Base-by-base conservation (phyloP, 306 rosid species). In the Oemleria cerasiformis region DNA sequence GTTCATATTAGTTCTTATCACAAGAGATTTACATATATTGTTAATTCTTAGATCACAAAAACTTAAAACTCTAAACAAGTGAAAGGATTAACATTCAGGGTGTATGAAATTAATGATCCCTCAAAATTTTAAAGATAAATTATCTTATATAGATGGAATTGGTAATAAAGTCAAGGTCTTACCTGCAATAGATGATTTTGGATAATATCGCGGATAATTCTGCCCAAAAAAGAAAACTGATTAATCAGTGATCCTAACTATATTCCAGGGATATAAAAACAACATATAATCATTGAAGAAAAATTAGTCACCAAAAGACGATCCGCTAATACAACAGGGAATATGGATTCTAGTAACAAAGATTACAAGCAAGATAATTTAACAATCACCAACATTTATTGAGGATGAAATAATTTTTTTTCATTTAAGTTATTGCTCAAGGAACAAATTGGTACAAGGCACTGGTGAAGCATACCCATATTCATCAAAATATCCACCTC, bases 141-240 rank as follows among this genome's bases (percentile, higher is more conserved):
- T 30, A 44, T 45, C n/a, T 20, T 21, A 70, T 42, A 47, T 41
- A 34, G 47, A 65, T 55, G n/a, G n/a, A n/a, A n/a, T n/a, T n/a
- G n/a, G n/a, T n/a, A 61, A 36, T 61, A 25, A 68, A 21, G 64
- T 65, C 44, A 77, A 79, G 63, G 77, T 74, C 78, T 83, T 73
- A 91, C 99, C 96, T 94, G 99, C 58, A 94, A 79, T 45, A 94
- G 90, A 84, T 94, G 99, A 72, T 94, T 94, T 79, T 94, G 99
- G 83, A 94, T 89, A 53, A 94, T 94, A 84, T 94, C 99, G 6
- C 99, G 96, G 73, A 94, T 94, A 59, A 94, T 94, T 75, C 99
- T 94, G 91, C 72, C 72, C 72, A 72, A 77, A 58, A 63, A 77
- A 69, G 9, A 62, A 59, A 20, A 43, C 23, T 34, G 74, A 67